Conservation (phyloP, 2,329 filamentous ascomycete species). For the Colletotrichum incanum region DNA sequence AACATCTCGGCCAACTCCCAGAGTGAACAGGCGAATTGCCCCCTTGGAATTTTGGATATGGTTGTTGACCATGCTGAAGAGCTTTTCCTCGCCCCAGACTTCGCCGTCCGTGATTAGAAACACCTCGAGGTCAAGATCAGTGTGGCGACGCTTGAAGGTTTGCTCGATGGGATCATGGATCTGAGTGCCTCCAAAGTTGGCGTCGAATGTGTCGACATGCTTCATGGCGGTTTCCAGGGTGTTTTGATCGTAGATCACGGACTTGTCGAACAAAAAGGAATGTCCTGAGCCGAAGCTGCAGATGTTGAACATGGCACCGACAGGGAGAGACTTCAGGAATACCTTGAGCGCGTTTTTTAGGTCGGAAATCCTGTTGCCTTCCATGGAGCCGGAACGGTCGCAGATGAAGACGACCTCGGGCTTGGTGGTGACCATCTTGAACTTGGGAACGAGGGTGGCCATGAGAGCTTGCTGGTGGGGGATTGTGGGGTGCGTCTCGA, state of each 20-base stretch:
- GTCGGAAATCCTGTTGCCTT: slow-evolving; percentile 63
- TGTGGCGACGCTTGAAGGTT: slow-evolving; percentile 59
- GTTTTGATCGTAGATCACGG: slow-evolving; percentile 61
- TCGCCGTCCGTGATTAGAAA: slow-evolving; percentile 72
- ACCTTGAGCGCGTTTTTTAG: slow-evolving; percentile 71
- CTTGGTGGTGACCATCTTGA: slow-evolving; percentile 69
- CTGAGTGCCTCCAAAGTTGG: slow-evolving; percentile 69
- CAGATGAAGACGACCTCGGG: slow-evolving; percentile 81
- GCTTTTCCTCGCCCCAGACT: slow-evolving; percentile 62
- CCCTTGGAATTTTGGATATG: slow-evolving; percentile 58
- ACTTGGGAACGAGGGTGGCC: slow-evolving; percentile 79
- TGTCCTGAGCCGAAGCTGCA: slow-evolving; percentile 73
- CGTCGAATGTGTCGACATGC: slow-evolving; percentile 59
- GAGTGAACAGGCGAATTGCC: slow-evolving; percentile 66
- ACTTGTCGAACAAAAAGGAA: slow-evolving; percentile 64
- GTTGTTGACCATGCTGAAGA: slow-evolving; percentile 63
- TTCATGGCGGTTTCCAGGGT: slow-evolving; percentile 60
- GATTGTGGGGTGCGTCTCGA: slow-evolving; percentile 77
- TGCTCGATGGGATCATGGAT: slow-evolving; percentile 63
- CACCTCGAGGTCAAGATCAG: slow-evolving; percentile 66
- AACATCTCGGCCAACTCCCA: slow-evolving; percentile 67
- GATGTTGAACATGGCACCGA: slow-evolving; percentile 79
- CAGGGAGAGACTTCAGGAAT: slow-evolving; percentile 76
- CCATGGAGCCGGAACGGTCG: slow-evolving; percentile 80
- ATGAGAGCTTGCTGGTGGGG: slow-evolving; percentile 77